Evolutionary conservation across 352 stramenopile species (phyloP).

Genomic region (Phytopythium litorale): DNA sequence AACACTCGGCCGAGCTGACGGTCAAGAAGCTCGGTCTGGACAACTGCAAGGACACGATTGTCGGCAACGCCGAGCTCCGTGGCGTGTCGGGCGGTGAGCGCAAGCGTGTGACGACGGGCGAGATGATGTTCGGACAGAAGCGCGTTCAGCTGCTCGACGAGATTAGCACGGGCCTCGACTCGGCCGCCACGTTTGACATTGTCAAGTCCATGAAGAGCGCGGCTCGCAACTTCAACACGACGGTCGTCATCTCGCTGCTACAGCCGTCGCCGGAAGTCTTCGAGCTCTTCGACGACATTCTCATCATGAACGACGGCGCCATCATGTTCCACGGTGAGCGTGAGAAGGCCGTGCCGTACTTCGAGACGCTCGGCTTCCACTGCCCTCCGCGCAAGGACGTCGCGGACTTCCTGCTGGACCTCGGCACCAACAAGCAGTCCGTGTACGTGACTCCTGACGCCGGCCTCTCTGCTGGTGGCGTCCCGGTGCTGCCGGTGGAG

Average conservation of each 20-base stretch:
- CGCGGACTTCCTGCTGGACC: conserved; percentile 29
- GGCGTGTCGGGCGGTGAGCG: conserved; percentile 57
- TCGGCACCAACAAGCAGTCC: conserved; percentile 24
- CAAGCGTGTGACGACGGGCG: conserved; percentile 75
- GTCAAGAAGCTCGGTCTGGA: conserved; percentile 56
- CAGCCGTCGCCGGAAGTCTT: conserved; percentile 47
- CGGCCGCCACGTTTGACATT: conserved; percentile 58
- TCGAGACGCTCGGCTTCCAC: conserved; percentile 42
- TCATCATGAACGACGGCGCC: conserved; percentile 46
- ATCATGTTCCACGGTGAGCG: conserved; percentile 54
- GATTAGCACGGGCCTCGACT: conserved; percentile 56
- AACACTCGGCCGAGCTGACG: conserved; percentile 34
- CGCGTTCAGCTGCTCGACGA: conserved; percentile 74
- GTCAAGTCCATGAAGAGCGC: conserved; percentile 65
- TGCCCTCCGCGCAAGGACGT: conserved; percentile 28
- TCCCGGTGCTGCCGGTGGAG: conserved; percentile 25
- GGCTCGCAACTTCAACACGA: conserved; percentile 40
- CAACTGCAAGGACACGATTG: conserved; percentile 46
- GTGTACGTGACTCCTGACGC: conserved; percentile 14
- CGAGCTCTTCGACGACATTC: conserved; percentile 52
- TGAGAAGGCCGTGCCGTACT: conserved; percentile 38
- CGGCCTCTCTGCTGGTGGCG: neutral
- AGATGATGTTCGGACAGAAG: conserved; percentile 76
- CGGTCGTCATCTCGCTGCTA: conserved; percentile 38
- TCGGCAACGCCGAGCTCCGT: conserved; percentile 41